Evolutionary conservation across 306 rosid species (phyloP).

Genomic region (Delonix regia): DNA sequence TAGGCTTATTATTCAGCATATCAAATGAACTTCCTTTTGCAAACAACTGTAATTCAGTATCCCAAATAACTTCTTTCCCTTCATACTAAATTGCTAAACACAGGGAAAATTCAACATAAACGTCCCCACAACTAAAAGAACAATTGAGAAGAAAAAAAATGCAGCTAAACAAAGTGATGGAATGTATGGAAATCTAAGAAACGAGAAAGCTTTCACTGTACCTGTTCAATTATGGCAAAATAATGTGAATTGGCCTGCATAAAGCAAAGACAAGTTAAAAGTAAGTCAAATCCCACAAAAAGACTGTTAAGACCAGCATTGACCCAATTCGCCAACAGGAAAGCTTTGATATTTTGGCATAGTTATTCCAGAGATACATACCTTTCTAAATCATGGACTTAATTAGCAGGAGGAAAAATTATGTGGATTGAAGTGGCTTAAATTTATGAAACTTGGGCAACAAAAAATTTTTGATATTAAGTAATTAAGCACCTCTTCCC

Average conservation of each 20-base stretch:
- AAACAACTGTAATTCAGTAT: background rate
- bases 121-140: background rate
- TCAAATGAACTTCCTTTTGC: background rate
- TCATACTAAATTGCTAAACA: background rate
- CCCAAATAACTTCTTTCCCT: background rate
- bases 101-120: background rate
- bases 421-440: background rate
- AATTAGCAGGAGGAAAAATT: conserved; percentile 11
- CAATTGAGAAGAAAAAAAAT: background rate
- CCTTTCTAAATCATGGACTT: conserved; percentile 19
- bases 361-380: conserved; percentile 5
- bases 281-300: conserved; percentile 36
- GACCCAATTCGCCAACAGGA: conserved; percentile 13
- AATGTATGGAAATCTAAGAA: background rate
- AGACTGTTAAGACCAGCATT: background rate
- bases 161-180: background rate
- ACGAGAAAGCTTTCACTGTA: conserved; percentile 36
- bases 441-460: background rate
- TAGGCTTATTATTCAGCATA: background rate
- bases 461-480: conserved; percentile 4
- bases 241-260: conserved; percentile 82
- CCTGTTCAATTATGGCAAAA: conserved; percentile 79
- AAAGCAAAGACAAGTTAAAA: conserved; percentile 12
- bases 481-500: conserved; percentile 6
- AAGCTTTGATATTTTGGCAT: conserved; percentile 8